Evolutionary conservation across 495 filamentous ascomycete genomes (phyloP), one percentile per base, ranked within the genome.

Genomic region (Amphirosellinia nigrospora): DNA sequence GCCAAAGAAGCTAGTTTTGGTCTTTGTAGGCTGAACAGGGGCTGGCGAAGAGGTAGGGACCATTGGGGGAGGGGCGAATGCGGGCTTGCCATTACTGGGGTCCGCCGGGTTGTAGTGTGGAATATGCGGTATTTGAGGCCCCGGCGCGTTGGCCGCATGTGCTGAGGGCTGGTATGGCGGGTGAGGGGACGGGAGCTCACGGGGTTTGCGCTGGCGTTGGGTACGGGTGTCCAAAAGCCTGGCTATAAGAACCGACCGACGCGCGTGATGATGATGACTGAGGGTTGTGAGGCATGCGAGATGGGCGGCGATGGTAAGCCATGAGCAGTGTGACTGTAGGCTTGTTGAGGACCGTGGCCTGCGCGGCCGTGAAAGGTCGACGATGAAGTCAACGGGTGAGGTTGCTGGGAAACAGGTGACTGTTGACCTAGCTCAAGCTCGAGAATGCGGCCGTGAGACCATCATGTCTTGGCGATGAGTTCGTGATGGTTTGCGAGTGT

Each of bases 71-170:
- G 63, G 63, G 19, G 63, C 63, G 21, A 65, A 65, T 15, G 32
- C 19, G 21, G 63, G 63, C 21, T 39, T 59, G 50, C 65, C 34
- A 38, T 41, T 46, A 21, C 43, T 41, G 2, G 41, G 58, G 23
- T 59, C 41, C 34, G 65, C 65, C n/a, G 65, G 53, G 21, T 46
- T 68, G 36, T 68, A 69, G 23, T 65, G 56, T 28, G 15, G 65
- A 59, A 60, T 60, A 30, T 68, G 67, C 45, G 62, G 59, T 69
- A 68, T 62, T 58, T 71, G 28, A 46, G 26, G 43, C 41, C 39
- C 1, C n/a, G 26, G 30, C 32, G 46, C 28, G 21, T 23, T 53
- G 46, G 26, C 7, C 28, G 45, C 61, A n/a, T 65, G 46, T 16
- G 63, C 46, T 16, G 46, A 48, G 11, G 45, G 34, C 15, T 21